Evolutionary conservation across 345 rosid genomes (phyloP), one percentile per base, ranked within the genome.

Genomic region (Rubroshorea leprosula): DNA sequence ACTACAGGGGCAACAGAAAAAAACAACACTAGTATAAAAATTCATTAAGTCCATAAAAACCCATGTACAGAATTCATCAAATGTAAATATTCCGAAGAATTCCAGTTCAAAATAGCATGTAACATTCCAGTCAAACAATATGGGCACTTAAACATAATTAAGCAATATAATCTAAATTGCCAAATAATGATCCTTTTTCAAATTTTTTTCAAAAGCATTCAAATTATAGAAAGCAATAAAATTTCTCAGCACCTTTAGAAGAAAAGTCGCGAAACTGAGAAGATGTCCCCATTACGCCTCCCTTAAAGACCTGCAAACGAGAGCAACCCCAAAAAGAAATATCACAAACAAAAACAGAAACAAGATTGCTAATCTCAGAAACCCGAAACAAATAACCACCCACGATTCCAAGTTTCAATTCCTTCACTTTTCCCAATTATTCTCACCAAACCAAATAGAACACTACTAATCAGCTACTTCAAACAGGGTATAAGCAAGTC

Each of bases 221-320:
- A 27, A 24, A 23, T 13, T 23, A 18, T 13, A 43, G 38, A 48
- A 11, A 41, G 18, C 10, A 14, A 52, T 13, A 24, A n/a, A 43
- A 21, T 6, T 52, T 64, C 68, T 25, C 43, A 51, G 18, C 52
- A 83, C 97, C 93, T 83, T 83, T 86, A 22, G 94, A 74, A 13
- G 95, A 72, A 61, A 66, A 84, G 70, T 69, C 64, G 50, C 83
- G 70, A 15, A 68, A 53, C 67, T 77, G 89, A 67, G 76, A 67
- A 64, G 80, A 71, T 31, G 84, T 57, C 17, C 82, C 84, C 59
- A 80, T 55, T 4, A 76, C 57, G 31, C 68, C 79, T 54, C 76
- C 63, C 58, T 69, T 66, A 23, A 55, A 29, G 21, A 71, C 78
- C 98, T 89, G 81, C 67, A 66, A 68, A 62, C 7, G 21, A 22